phyloP scores from a whole-genome alignment of 257 asterid species.

The Solanum virginianum region DNA sequence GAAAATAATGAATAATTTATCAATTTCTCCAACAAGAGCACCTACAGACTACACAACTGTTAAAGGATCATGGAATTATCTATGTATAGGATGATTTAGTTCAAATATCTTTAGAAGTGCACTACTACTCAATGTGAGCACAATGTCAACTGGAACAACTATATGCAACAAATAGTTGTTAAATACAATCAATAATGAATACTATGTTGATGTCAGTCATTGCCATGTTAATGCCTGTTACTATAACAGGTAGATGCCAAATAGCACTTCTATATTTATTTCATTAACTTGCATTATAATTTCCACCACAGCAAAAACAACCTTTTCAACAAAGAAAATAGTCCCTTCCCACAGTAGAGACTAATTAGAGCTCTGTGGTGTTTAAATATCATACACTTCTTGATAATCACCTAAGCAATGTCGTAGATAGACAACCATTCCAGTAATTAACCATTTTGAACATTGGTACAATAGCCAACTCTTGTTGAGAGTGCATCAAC shows the following conservation, averaged over 20 bases:
- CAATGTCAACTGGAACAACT: too few relatives aligned
- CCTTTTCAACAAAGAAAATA: too few relatives aligned
- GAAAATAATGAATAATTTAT: background rate
- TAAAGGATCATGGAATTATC: background rate
- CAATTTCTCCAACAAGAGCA: background rate
- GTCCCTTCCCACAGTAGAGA: too few relatives aligned
- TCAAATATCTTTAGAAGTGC: background rate
- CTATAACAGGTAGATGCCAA: too few relatives aligned
- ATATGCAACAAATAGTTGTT: too few relatives aligned
- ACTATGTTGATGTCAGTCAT: too few relatives aligned
- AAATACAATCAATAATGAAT: too few relatives aligned
- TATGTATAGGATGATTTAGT: background rate
- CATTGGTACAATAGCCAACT: background rate
- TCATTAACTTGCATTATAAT: too few relatives aligned
- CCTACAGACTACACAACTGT: background rate
- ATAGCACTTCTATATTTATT: too few relatives aligned
- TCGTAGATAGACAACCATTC: background rate
- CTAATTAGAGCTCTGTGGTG: too few relatives aligned
- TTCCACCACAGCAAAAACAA: too few relatives aligned
- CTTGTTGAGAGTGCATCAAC: background rate
- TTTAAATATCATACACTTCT: background rate
- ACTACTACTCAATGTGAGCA: background rate
- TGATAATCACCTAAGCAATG: background rate
- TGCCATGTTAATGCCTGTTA: too few relatives aligned
- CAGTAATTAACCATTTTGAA: background rate